Evolutionary conservation across 2,329 filamentous ascomycete species (phyloP).

Genomic region (Sarocladiaceae sp.): DNA sequence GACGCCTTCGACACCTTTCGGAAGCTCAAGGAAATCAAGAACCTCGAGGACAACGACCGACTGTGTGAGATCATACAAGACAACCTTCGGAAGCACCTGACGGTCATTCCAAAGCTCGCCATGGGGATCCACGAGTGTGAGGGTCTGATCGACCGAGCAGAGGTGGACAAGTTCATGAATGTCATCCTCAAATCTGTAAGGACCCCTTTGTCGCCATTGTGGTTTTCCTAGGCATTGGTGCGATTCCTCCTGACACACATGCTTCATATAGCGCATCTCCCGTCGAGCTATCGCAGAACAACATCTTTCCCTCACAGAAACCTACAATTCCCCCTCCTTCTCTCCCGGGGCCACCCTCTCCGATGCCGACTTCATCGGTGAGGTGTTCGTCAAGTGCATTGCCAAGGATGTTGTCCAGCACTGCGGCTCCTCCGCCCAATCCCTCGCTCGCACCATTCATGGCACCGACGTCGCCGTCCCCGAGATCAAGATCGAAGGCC

Average conservation of each 20-base stretch:
- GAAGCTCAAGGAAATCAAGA: constrained; percentile 74
- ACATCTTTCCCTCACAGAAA: constrained; percentile 89
- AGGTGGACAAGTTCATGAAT: constrained; percentile 93
- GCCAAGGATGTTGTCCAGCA: constrained; percentile 82
- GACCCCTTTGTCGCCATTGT: neutral
- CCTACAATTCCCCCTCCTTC: constrained; percentile 85
- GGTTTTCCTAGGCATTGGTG: too few relatives aligned
- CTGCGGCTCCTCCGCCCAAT: constrained; percentile 69
- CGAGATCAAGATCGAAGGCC: constrained; percentile 75
- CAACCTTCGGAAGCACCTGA: constrained; percentile 80
- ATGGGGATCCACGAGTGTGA: constrained; percentile 92
- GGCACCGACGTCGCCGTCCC: constrained; percentile 67
- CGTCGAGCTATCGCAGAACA: constrained; percentile 96
- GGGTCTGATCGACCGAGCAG: constrained; percentile 69
- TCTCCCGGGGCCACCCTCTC: constrained; percentile 70
- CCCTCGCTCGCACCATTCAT: constrained; percentile 69
- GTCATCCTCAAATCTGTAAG: constrained; percentile 80
- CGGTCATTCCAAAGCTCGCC: constrained; percentile 87
- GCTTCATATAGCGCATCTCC: constrained; percentile 75
- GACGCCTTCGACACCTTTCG: constrained; percentile 90
- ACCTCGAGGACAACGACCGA: constrained; percentile 79
- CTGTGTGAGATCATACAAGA: constrained; percentile 76
- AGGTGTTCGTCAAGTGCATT: constrained; percentile 90
- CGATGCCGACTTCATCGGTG: constrained; percentile 81
- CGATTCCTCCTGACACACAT: neutral